phyloP scores from a whole-genome alignment of 75 land plant genomes.

The Picea glauca region DNA sequence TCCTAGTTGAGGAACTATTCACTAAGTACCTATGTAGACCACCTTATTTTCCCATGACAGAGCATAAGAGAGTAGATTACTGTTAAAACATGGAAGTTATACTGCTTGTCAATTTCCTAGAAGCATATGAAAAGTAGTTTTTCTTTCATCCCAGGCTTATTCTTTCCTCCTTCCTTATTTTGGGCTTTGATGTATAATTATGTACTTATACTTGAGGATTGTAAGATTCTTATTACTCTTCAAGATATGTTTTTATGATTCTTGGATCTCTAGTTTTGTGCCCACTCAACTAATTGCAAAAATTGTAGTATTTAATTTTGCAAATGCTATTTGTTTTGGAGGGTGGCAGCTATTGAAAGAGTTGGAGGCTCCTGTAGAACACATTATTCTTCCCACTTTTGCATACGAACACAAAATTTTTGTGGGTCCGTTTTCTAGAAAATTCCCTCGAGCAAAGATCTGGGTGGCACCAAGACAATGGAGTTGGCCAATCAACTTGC shows the following conservation, averaged over 20 bases:
- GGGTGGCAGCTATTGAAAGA: constrained; percentile 91
- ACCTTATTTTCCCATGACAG: no score
- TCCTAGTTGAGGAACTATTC: no score
- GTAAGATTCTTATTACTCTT: not conserved
- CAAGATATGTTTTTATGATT: not conserved
- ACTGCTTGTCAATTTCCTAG: not conserved
- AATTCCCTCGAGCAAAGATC: constrained; percentile 82
- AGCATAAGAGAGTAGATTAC: not conserved
- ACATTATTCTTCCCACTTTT: constrained; percentile 92
- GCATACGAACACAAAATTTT: constrained; percentile 99
- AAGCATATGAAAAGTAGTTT: not conserved
- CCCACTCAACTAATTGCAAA: not conserved
- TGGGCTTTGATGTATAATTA: not conserved
- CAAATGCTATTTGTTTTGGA: constrained; percentile 28
- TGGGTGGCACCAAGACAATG: constrained; percentile 99
- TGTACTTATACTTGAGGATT: not conserved
- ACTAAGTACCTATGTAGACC: no score
- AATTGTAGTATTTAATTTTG: not conserved
- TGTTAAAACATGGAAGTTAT: not conserved
- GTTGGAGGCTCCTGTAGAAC: constrained; percentile 87
- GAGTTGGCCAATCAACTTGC: constrained; percentile 99
- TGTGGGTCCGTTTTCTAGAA: constrained; percentile 97
- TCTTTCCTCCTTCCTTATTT: not conserved
- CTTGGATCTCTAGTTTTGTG: not conserved
- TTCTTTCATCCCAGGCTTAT: not conserved